Conservation (phyloP, 495 filamentous ascomycete species). For the Aspergillus incahuasiensis region DNA sequence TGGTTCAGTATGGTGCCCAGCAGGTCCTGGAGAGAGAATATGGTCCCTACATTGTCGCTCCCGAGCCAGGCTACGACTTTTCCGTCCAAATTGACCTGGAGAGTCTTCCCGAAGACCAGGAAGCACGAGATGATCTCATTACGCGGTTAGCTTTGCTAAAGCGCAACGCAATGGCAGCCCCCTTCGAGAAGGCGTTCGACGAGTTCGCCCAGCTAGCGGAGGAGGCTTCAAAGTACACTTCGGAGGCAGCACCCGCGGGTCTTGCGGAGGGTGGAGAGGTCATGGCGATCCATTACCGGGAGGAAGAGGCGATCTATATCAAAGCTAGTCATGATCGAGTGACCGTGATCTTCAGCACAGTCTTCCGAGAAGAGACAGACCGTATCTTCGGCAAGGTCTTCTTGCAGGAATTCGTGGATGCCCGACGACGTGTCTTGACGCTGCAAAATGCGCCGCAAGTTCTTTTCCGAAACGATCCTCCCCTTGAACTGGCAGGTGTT, state of each 20-base stretch:
- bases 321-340: slow-evolving; percentile 95
- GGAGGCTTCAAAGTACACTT: slow-evolving; percentile 82
- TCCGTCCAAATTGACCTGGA: slow-evolving; percentile 85
- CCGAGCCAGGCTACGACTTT: slow-evolving; percentile 92
- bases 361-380: slow-evolving; percentile 97
- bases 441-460: slow-evolving; percentile 98
- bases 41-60: slow-evolving; percentile 78
- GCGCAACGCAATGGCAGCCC: slow-evolving; percentile 96
- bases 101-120: slow-evolving; percentile 72
- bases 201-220: slow-evolving; percentile 82
- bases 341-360: slow-evolving; percentile 97
- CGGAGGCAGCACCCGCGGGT: slow-evolving; percentile 86
- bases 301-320: slow-evolving; percentile 99
- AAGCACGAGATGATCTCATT: slow-evolving; percentile 78
- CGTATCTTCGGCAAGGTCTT: slow-evolving; percentile 97
- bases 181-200: slow-evolving; percentile 93
- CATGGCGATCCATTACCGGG: slow-evolving; percentile 95
- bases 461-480: slow-evolving; percentile 92
- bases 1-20: slow-evolving; percentile 88
- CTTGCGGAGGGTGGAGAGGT: slow-evolving; percentile 84
- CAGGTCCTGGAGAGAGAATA: slow-evolving; percentile 91
- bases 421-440: slow-evolving; percentile 69
- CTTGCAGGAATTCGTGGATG: slow-evolving; percentile 92
- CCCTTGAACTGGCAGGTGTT: slow-evolving; percentile 81
- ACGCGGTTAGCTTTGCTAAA: slow-evolving; percentile 83